phyloP scores from a whole-genome alignment of 2,329 filamentous ascomycete species.

The Diaporthe sp. region DNA sequence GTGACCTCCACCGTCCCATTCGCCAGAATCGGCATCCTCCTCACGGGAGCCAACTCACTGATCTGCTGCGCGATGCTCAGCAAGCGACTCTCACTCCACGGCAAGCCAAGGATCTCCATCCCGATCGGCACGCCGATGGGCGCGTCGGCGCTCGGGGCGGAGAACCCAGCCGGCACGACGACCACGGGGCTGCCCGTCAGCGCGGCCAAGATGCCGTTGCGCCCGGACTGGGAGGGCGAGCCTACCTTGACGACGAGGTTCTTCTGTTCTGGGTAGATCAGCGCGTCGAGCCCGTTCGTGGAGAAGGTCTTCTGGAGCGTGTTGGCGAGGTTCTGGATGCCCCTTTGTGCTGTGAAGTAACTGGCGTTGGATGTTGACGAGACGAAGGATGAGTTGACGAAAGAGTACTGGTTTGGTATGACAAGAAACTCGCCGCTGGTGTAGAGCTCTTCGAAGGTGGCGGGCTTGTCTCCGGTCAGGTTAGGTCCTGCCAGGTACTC shows the following conservation, averaged over 20 bases:
- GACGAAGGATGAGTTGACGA: slow-evolving; percentile 62
- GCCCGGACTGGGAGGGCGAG: slow-evolving; percentile 66
- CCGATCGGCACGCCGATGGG: slow-evolving; percentile 72
- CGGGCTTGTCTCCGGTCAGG: slow-evolving; percentile 57
- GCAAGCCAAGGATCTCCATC: slow-evolving; percentile 72
- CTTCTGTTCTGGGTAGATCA: slow-evolving; percentile 75
- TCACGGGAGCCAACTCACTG: slow-evolving; percentile 58
- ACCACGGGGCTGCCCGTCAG: slow-evolving; percentile 56
- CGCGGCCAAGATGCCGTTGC: slow-evolving; percentile 61
- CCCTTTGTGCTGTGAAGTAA: slow-evolving; percentile 60
- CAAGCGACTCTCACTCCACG: slow-evolving; percentile 67
- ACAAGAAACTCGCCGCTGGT: slow-evolving; percentile 67
- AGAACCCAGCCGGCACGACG: slow-evolving; percentile 67
- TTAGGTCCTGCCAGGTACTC: slow-evolving; percentile 63
- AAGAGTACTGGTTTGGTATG: slow-evolving; percentile 68
- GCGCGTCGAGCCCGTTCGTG: slow-evolving; percentile 62
- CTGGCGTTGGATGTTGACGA: slow-evolving; percentile 61
- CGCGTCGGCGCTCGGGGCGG: slow-evolving; percentile 59
- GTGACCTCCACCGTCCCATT: slow-evolving; percentile 42
- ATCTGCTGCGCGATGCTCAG: slow-evolving; percentile 66
- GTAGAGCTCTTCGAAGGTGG: slow-evolving; percentile 63
- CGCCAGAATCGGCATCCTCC: slow-evolving; percentile 55
- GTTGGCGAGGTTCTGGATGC: slow-evolving; percentile 65
- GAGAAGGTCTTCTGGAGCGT: slow-evolving; percentile 64
- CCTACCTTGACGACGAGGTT: slow-evolving; percentile 72